Conservation (phyloP, 148 eudicot genomes). For the Arctostaphylos glauca region DNA sequence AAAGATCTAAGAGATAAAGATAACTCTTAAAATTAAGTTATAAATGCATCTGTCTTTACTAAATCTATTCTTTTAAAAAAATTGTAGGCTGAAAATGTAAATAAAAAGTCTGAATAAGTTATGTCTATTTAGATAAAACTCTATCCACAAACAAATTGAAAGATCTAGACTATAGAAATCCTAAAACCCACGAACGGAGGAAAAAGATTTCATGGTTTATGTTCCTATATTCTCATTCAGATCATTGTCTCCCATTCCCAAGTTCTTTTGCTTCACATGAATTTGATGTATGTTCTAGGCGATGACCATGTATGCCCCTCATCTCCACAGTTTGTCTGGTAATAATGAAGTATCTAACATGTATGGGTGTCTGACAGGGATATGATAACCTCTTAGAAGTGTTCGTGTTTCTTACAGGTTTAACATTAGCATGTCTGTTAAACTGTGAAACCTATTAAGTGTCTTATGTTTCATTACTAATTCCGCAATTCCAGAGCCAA, state of each 20-base stretch:
- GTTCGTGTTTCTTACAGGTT: neutral
- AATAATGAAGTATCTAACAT: neutral
- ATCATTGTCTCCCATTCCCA: neutral
- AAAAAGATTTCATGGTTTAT: neutral
- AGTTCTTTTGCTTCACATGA: neutral
- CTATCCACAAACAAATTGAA: neutral
- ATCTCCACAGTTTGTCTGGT: neutral
- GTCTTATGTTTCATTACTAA: neutral
- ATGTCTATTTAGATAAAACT: neutral
- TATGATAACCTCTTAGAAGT: neutral
- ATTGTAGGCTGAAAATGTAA: neutral
- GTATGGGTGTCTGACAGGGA: neutral
- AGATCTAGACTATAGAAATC: neutral
- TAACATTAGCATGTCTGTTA: neutral
- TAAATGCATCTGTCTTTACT: neutral
- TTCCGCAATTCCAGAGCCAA: neutral
- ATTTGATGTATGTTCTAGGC: neutral
- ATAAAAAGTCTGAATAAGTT: neutral
- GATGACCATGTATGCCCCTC: neutral
- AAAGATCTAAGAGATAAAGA: neutral
- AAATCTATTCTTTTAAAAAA: neutral
- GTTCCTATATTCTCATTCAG: neutral
- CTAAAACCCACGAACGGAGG: neutral
- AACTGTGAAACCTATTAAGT: neutral
- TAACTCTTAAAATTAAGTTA: neutral